A percentile compares a stretch with the other conserved stretches of the same genome.
phyloP scores from a whole-genome alignment of 768 basidiomycete genomes.

The Lactarius pseudohatsudake region DNA sequence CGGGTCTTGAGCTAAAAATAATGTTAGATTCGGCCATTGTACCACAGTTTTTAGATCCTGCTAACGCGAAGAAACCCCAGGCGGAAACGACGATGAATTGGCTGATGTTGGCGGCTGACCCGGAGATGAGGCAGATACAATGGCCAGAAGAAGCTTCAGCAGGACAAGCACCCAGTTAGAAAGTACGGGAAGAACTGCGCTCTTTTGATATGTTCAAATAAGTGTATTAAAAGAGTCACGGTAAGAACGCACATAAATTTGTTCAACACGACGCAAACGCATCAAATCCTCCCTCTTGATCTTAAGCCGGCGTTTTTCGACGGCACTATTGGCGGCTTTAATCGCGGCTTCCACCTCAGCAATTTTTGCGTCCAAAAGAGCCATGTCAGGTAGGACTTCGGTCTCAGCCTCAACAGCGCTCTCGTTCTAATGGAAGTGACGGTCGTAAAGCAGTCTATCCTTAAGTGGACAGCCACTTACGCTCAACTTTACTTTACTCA shows the following conservation, averaged over 20 bases:
- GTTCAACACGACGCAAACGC: conserved; percentile 85
- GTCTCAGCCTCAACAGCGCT: conserved; percentile 45
- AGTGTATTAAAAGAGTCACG: conserved; percentile 4
- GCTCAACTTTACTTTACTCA: conserved; percentile 35
- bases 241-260: conserved; percentile 75
- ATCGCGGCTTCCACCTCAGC: conserved; percentile 58
- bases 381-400: conserved; percentile 72
- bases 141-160: conserved; percentile 88
- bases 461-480: conserved; percentile 27
- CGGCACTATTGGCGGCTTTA: conserved; percentile 47
- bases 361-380: conserved; percentile 69
- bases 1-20: conserved; percentile 49
- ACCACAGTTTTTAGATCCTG: conserved; percentile 12
- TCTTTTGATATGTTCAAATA: conserved; percentile 45
- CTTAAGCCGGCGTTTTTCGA: conserved; percentile 61
- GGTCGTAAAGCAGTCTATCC: neutral
- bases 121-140: conserved; percentile 79
- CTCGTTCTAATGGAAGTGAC: conserved; percentile 22
- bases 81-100: conserved; percentile 68
- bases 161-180: conserved; percentile 92
- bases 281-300: conserved; percentile 78
- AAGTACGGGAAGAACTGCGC: conserved; percentile 76
- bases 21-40: neutral
- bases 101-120: conserved; percentile 64
- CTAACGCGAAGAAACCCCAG: conserved; percentile 66